Conservation (phyloP, 306 rosid species). For the Phaseolus lunatus region DNA sequence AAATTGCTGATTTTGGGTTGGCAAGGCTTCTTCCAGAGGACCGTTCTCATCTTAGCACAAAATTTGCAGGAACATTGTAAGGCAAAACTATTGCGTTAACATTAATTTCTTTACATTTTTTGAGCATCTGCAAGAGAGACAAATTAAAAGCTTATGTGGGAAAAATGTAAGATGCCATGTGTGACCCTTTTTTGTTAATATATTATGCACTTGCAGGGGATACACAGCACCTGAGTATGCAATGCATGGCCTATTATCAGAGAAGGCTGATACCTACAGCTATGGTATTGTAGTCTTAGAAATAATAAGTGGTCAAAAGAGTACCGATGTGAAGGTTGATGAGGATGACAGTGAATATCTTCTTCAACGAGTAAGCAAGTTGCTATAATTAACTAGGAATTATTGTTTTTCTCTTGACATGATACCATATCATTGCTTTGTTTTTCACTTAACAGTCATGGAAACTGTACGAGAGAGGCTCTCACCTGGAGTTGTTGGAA, state of each 20-base stretch:
- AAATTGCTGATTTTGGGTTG: constrained; percentile 75
- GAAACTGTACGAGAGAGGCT: constrained; percentile 54
- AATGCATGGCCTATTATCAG: constrained; percentile 74
- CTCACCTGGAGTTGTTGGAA: constrained; percentile 58
- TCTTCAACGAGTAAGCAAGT: constrained; percentile 62
- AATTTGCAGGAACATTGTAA: constrained; percentile 81
- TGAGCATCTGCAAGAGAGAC: background rate
- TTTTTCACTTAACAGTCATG: constrained; percentile 54
- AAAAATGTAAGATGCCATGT: background rate
- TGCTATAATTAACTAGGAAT: background rate
- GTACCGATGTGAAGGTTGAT: constrained; percentile 49
- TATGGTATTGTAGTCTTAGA: constrained; percentile 73
- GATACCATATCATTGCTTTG: background rate
- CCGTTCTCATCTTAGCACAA: constrained; percentile 67
- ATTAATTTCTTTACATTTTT: constrained; percentile 6
- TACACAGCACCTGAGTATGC: constrained; percentile 83
- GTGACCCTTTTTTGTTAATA: background rate
- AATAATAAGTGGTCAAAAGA: constrained; percentile 67
- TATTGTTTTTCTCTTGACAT: background rate
- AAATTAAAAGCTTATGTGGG: background rate
- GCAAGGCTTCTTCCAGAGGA: constrained; percentile 66
- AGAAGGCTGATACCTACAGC: constrained; percentile 71
- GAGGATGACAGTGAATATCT: constrained; percentile 58
- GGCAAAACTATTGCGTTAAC: constrained; percentile 28
- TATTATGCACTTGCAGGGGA: constrained; percentile 52